phyloP scores from a whole-genome alignment of 495 filamentous ascomycete species.

The Daldinia decipiens region DNA sequence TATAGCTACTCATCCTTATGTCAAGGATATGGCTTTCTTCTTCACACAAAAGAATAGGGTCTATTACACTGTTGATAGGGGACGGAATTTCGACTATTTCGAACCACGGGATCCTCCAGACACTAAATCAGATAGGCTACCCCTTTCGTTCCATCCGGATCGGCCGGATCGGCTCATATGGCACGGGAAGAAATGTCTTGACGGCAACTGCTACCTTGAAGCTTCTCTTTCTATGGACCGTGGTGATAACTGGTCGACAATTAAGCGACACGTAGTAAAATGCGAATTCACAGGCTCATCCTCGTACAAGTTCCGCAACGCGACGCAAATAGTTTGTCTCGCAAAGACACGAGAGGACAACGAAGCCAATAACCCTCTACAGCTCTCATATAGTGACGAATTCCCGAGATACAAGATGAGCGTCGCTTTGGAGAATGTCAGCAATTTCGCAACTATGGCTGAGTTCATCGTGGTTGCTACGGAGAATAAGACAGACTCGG shows the following conservation, averaged over 20 bases:
- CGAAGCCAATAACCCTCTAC: slow-evolving; percentile 67
- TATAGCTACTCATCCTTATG: slow-evolving; percentile 79
- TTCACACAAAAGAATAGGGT: slow-evolving; percentile 73
- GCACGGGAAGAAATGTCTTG: slow-evolving; percentile 72
- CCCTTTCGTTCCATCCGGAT: slow-evolving; percentile 80
- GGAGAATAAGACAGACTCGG: slow-evolving; percentile 65
- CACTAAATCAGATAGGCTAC: slow-evolving; percentile 45
- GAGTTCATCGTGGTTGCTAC: slow-evolving; percentile 94
- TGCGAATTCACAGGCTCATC: slow-evolving; percentile 82
- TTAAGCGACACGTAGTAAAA: slow-evolving; percentile 72
- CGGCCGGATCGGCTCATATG: slow-evolving; percentile 89
- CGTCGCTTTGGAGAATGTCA: slow-evolving; percentile 72
- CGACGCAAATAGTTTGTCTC: slow-evolving; percentile 83
- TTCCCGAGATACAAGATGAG: slow-evolving; percentile 71
- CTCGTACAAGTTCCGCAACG: slow-evolving; percentile 66
- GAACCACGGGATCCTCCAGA: slow-evolving; percentile 62
- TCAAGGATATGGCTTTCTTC: slow-evolving; percentile 87
- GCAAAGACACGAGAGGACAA: slow-evolving; percentile 73
- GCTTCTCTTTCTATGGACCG: slow-evolving; percentile 78
- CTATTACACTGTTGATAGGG: slow-evolving; percentile 82
- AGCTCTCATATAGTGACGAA: slow-evolving; percentile 77
- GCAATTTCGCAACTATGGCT: slow-evolving; percentile 88
- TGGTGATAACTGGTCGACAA: slow-evolving; percentile 76
- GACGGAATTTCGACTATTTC: slow-evolving; percentile 72
- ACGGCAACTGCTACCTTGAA: slow-evolving; percentile 74